Percentiles rank a stretch among this genome's conserved stretches.
These are phyloP conservation scores for Saccharomyces jurei DNA, from an alignment of 805 yeast genomes.

Conservation along the genomic window DNA sequence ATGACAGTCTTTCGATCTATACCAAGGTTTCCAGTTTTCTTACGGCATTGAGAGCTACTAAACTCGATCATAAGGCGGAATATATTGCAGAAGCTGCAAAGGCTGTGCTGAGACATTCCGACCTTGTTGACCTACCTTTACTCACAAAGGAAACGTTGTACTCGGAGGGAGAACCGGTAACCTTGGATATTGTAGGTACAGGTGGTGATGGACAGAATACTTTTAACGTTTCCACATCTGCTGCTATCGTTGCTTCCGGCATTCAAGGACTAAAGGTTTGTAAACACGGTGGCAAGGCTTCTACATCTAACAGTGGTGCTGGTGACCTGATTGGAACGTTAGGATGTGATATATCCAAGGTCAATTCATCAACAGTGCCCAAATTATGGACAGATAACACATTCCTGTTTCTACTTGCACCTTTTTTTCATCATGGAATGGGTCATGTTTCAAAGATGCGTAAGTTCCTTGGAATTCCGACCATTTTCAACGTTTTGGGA, in stretches of 20 bases:
- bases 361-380: slow-evolving; percentile 52
- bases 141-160: slow-evolving; percentile 39
- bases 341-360: slow-evolving; percentile 76
- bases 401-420: slow-evolving; percentile 78
- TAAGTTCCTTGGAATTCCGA: slow-evolving; percentile 74
- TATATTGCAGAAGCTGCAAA: slow-evolving; percentile 80
- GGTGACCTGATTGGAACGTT: slow-evolving; percentile 76
- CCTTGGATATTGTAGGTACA: slow-evolving; percentile 85
- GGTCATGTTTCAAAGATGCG: slow-evolving; percentile 73
- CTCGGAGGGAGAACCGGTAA: slow-evolving; percentile 1
- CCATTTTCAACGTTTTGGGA: slow-evolving; percentile 89
- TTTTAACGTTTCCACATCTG: slow-evolving; percentile 89
- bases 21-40: slow-evolving; percentile 73
- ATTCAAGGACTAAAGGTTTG: slow-evolving; percentile 63
- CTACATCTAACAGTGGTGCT: slow-evolving; percentile 87
- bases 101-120: slow-evolving; percentile 61
- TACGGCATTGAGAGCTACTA: slow-evolving; percentile 63
- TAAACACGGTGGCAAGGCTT: slow-evolving; percentile 96
- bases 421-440: slow-evolving; percentile 91
- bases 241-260: slow-evolving; percentile 93
- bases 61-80: slow-evolving; percentile 73
- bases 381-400: slow-evolving; percentile 40
- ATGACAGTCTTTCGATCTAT: slow-evolving; percentile 18
- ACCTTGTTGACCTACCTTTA: slow-evolving; percentile 37
- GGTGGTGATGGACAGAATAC: slow-evolving; percentile 99